A percentile compares a stretch with the other conserved stretches of the same genome.
phyloP scores from a whole-genome alignment of 805 yeast genomes.

The Wickerhamomyces sydowiorum region DNA sequence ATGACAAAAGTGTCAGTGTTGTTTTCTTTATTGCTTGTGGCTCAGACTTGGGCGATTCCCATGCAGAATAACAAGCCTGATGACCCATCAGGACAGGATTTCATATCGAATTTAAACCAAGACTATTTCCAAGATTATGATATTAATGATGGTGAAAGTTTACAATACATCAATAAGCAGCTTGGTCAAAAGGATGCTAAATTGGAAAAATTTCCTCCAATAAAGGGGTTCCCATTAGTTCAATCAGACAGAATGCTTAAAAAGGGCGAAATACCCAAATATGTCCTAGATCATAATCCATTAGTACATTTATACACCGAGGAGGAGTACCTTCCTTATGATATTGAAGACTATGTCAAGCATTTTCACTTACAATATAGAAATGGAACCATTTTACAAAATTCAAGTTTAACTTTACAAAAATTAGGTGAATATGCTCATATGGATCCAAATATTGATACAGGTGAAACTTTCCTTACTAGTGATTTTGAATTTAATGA shows the following conservation, averaged over 20 bases:
- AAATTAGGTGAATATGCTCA: slow-evolving; percentile 22
- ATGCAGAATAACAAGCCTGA: background rate
- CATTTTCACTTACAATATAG: slow-evolving; percentile 55
- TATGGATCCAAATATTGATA: slow-evolving; percentile 24
- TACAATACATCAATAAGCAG: slow-evolving; percentile 5
- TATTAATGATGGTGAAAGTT: slow-evolving; percentile 3
- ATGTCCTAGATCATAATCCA: slow-evolving; percentile 65
- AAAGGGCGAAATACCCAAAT: slow-evolving; percentile 57
- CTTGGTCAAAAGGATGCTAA: background rate
- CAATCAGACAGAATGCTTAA: slow-evolving; percentile 30
- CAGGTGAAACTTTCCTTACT: slow-evolving; percentile 47
- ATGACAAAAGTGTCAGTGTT: too few species aligned
- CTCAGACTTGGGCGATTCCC: too few species aligned
- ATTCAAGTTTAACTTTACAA: slow-evolving; percentile 25
- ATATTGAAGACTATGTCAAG: slow-evolving; percentile 59
- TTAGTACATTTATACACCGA: slow-evolving; percentile 83
- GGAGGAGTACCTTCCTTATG: slow-evolving; percentile 82
- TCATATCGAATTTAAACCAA: slow-evolving; percentile 1
- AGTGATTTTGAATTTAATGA: slow-evolving; percentile 65
- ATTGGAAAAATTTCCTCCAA: slow-evolving; percentile 29
- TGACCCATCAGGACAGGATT: background rate
- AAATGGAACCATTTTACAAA: slow-evolving; percentile 38
- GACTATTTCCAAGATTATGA: slow-evolving; percentile 14
- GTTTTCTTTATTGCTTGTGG: too few species aligned
- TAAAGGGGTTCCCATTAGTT: slow-evolving; percentile 25